Evolutionary conservation across 2,329 filamentous ascomycete genomes (phyloP).

Genomic region (Aspergillus phoenicis): DNA sequence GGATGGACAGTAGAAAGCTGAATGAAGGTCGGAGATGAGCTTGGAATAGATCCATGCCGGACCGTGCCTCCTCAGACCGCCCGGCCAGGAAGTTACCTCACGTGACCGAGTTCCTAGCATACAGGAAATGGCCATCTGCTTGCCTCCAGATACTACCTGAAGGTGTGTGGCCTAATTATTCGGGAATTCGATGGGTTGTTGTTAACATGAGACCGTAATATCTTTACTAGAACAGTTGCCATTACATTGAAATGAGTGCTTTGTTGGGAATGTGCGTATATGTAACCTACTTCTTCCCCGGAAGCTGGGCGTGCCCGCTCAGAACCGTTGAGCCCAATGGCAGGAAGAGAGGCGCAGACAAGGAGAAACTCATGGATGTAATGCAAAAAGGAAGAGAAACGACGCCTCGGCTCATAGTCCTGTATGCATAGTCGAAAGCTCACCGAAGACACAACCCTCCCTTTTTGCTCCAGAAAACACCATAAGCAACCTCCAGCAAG

Average conservation of each 20-base stretch:
- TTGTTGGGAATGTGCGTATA: neutral
- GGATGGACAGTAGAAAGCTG: constrained; percentile 9
- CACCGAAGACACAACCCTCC: constrained; percentile 23
- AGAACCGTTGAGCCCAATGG: constrained; percentile 5
- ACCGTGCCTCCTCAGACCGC: neutral
- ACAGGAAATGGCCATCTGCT: neutral
- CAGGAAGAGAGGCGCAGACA: constrained; percentile 4
- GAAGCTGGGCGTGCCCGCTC: constrained; percentile 1
- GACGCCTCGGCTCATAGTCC: constrained; percentile 25
- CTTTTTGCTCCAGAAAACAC: constrained; percentile 30
- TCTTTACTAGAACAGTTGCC: neutral
- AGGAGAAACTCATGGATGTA: constrained; percentile 17
- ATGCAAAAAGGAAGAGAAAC: constrained; percentile 26
- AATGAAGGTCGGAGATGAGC: constrained; percentile 9
- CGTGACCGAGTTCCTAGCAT: neutral
- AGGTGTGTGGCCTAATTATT: neutral
- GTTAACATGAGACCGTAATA: no score
- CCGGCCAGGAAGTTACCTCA: neutral
- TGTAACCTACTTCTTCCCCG: constrained; percentile 1
- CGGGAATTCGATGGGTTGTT: neutral
- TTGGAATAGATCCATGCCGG: neutral
- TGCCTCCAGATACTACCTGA: neutral
- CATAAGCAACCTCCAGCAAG: constrained; percentile 20
- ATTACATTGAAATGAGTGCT: neutral
- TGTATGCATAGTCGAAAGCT: constrained; percentile 33